phyloP scores from a whole-genome alignment of 257 asterid species.

The Solanum infundibuliforme region DNA sequence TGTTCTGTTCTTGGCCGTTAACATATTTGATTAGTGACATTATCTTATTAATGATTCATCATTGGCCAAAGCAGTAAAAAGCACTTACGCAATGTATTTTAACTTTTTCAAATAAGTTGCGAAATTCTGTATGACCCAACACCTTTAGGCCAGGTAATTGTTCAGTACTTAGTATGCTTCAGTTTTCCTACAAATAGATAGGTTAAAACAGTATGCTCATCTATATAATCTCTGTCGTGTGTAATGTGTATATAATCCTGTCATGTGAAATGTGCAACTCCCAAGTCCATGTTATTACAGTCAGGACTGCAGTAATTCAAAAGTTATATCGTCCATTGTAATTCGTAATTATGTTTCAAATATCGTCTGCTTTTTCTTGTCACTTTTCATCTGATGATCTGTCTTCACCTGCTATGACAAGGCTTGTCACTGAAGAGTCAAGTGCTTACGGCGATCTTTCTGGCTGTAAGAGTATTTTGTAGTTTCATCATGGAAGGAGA shows the following conservation, averaged over 20 bases:
- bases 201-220: not conserved
- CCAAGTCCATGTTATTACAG: not conserved
- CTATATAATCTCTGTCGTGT: not conserved
- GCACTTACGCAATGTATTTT: not conserved
- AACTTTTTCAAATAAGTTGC: not conserved
- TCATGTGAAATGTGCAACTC: not conserved
- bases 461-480: constrained; percentile 58
- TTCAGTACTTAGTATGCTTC: not conserved
- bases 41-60: not conserved
- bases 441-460: constrained; percentile 77
- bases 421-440: constrained; percentile 88
- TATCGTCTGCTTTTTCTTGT: not conserved
- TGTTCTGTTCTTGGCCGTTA: not conserved
- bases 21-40: not conserved
- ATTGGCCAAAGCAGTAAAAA: not conserved
- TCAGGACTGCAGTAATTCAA: not conserved
- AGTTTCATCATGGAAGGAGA: constrained; percentile 76
- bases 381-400: not conserved
- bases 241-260: not conserved
- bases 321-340: not conserved
- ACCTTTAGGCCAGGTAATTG: not conserved
- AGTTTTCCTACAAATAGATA: not conserved
- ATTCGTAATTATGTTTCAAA: not conserved
- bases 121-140: not conserved
- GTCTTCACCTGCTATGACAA: constrained; percentile 5